Evolutionary conservation across 176 grass and related monocot genomes (phyloP), one percentile per base, ranked within the genome.

Genomic region (Oryza officinalis): DNA sequence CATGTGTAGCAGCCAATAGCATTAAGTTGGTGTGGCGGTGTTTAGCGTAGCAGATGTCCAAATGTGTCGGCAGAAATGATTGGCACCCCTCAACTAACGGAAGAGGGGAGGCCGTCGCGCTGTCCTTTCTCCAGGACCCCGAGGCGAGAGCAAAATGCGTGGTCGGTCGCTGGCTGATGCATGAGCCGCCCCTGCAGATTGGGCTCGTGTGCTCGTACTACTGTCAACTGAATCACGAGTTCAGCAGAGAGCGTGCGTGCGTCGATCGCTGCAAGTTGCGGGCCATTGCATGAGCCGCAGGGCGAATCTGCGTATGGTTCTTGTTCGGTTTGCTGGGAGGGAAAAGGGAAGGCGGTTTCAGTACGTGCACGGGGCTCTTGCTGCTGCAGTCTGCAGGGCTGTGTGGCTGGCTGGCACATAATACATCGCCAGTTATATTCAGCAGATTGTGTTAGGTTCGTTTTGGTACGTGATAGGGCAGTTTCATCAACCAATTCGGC

Each of bases 11-110:
- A 72, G 59, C 81, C 81, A 65, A 49, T 74, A 32, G 81, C 57
- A 83, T 33, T 25, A 28, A 28, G 40, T 2, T 61, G 65, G 2
- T 17, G 31, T 33, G 69, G 33, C 57, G 28, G 27, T 12, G 70
- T 45, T 46, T 90, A 73, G 49, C 75, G 84, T 65, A 80, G 80
- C 74, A 80, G 80, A 35, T 45, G 75, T 75, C 88, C 80, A 75
- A 70, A 52, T 41, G 80, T 71, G 80, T 87, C 89, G 80, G 80
- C 54, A 79, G 74, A 50, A 63, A 86, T 90, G 84, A 90, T 90
- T 65, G 89, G 75, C 85, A 65, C 89, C n/a, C 18, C 69, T 90
- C 89, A 87, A 80, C 89, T 43, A 75, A 80, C 84, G 80, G 61
- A 22, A n/a, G 61, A 2, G 14, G 3, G n/a, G 43, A 22, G 28